phyloP scores from a whole-genome alignment of 1,284 basidiomycete genomes.

The Wallemia hederae region DNA sequence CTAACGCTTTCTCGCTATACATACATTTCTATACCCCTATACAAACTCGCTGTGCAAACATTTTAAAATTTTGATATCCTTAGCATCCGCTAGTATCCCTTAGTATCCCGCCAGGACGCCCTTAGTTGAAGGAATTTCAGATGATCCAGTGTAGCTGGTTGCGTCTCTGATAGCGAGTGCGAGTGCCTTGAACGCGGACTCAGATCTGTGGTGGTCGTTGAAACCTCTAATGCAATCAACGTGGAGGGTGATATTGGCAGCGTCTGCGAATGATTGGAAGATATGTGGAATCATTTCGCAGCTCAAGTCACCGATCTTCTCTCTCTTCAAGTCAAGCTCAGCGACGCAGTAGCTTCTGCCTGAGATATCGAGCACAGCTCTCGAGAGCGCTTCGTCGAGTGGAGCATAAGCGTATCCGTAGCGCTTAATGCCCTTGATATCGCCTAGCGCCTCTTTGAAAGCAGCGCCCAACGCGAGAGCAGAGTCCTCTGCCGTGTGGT shows the following conservation, averaged over 20 bases:
- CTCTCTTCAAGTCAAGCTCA: constrained; percentile 62
- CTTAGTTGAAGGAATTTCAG: constrained; percentile 90
- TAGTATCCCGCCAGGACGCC: constrained; percentile 30
- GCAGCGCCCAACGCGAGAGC: constrained; percentile 75
- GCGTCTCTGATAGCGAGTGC: constrained; percentile 87
- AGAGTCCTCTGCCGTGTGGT: constrained; percentile 93
- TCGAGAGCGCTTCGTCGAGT: constrained; percentile 77
- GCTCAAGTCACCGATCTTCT: constrained; percentile 88
- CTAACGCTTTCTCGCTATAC: too few species aligned
- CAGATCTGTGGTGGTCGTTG: constrained; percentile 94
- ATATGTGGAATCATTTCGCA: constrained; percentile 94
- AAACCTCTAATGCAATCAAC: constrained; percentile 77
- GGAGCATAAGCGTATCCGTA: constrained; percentile 95
- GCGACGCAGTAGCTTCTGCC: constrained; percentile 84
- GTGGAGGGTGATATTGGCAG: constrained; percentile 68
- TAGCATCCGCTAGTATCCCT: neutral
- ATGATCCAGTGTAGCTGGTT: constrained; percentile 57
- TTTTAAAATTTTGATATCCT: neutral
- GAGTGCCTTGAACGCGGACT: constrained; percentile 91
- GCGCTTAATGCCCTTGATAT: constrained; percentile 73
- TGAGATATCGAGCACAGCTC: constrained; percentile 94
- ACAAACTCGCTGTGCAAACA: neutral
- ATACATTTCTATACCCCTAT: neutral
- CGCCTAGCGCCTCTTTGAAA: constrained; percentile 84
- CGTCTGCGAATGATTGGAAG: constrained; percentile 75